Evolutionary conservation across 345 rosid species (phyloP).

Genomic region (Gossypium herbaceum): DNA sequence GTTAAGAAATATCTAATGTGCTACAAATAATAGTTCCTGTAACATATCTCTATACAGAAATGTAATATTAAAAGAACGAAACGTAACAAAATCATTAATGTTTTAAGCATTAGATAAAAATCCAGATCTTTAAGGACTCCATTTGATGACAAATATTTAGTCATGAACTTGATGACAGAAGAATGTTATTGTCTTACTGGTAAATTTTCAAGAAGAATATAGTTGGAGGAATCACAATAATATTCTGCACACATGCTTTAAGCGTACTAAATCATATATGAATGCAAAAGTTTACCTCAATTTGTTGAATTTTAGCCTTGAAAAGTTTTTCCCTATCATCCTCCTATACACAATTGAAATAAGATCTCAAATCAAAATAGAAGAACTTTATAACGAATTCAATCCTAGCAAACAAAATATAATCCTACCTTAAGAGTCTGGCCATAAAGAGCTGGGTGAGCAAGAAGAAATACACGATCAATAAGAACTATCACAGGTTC

Average conservation of each 20-base stretch:
- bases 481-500: conserved; percentile 92
- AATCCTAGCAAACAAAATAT: conserved; percentile 14
- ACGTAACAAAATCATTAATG: not conserved
- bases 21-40: not conserved
- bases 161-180: not conserved
- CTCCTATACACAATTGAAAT: conserved; percentile 42
- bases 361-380: not conserved
- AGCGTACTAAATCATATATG: not conserved
- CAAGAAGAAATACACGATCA: conserved; percentile 90
- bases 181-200: not conserved
- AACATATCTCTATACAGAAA: not conserved
- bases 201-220: not conserved
- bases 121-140: not conserved
- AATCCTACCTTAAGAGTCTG: conserved; percentile 52
- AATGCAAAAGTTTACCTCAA: conserved; percentile 52
- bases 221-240: not conserved
- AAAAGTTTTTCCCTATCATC: conserved; percentile 79
- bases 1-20: not conserved
- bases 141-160: not conserved
- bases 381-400: not conserved
- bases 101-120: not conserved
- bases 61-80: not conserved
- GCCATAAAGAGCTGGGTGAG: conserved; percentile 68
- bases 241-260: not conserved
- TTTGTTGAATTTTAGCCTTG: conserved; percentile 88